A percentile compares a stretch with the other conserved stretches of the same genome.
These are phyloP conservation scores for Starmerella lactis-condensi DNA, from an alignment of 805 yeast genomes.

Conservation along the genomic window DNA sequence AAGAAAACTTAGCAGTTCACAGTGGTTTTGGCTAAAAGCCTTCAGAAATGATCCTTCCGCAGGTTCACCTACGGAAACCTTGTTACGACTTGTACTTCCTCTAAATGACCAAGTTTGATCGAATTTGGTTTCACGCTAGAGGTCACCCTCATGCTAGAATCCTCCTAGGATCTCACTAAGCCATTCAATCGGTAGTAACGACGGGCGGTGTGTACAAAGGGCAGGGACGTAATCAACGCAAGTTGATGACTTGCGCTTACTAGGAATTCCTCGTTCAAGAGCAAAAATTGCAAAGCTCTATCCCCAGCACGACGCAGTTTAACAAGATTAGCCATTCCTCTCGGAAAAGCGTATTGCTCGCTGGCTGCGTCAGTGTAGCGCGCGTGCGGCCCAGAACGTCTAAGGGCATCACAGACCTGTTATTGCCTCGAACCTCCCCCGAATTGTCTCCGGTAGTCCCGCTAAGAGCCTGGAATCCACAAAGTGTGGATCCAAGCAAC, in stretches of 20 bases:
- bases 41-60: conserved; percentile 27
- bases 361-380: conserved; percentile 32
- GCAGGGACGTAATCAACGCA: conserved; percentile 32
- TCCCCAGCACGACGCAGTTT: conserved; percentile 26
- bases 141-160: conserved; percentile 25
- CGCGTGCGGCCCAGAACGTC: conserved; percentile 33
- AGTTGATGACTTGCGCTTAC: conserved; percentile 31
- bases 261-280: conserved; percentile 32
- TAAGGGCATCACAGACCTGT: conserved; percentile 26
- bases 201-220: conserved; percentile 30
- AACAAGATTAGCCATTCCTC: conserved; percentile 28
- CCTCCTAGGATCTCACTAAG: conserved; percentile 28
- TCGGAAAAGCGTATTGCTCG: conserved; percentile 28
- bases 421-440: conserved; percentile 31
- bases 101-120: conserved; percentile 31
- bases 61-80: conserved; percentile 29
- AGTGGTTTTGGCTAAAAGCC: conserved; percentile 2
- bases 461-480: conserved; percentile 16
- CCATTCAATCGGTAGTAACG: conserved; percentile 32
- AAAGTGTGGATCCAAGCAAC: conserved; percentile 19
- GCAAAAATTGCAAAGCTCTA: conserved; percentile 30
- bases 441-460: conserved; percentile 29
- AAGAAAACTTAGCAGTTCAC: conserved; percentile 2
- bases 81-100: conserved; percentile 30
- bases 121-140: conserved; percentile 24